Evolutionary conservation across 2,329 filamentous ascomycete genomes (phyloP).

Genomic region (Rhinocladiella mackenziei): DNA sequence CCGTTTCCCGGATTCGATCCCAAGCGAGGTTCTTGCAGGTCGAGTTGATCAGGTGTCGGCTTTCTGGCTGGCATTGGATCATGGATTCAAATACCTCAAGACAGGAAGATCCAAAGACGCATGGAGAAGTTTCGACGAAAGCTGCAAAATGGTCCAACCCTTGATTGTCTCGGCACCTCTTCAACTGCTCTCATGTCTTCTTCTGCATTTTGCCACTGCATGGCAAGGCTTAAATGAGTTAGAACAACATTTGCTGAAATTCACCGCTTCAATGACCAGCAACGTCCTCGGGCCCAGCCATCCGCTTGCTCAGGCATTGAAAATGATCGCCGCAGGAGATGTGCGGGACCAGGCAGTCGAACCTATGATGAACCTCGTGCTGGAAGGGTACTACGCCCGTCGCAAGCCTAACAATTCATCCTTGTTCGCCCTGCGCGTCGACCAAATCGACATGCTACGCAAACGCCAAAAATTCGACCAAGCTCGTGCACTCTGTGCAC

Average conservation of each 20-base stretch:
- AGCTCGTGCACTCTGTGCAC: slow-evolving; percentile 13
- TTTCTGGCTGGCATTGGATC: slow-evolving; percentile 20
- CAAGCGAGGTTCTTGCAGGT: slow-evolving; percentile 14
- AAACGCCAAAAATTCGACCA: slow-evolving; percentile 14
- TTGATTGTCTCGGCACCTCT: slow-evolving; percentile 16
- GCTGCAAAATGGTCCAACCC: slow-evolving; percentile 20
- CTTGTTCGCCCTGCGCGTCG: slow-evolving; percentile 19
- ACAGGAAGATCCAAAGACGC: slow-evolving; percentile 9
- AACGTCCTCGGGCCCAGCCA: slow-evolving; percentile 11
- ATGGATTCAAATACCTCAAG: slow-evolving; percentile 13
- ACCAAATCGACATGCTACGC: slow-evolving; percentile 21
- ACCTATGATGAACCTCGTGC: slow-evolving; percentile 20
- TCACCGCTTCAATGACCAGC: slow-evolving; percentile 16
- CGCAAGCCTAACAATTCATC: slow-evolving; percentile 19
- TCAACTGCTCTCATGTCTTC: slow-evolving; percentile 20
- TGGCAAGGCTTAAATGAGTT: slow-evolving; percentile 16
- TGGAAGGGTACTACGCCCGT: slow-evolving; percentile 11
- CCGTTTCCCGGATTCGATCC: slow-evolving; percentile 15
- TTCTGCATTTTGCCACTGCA: slow-evolving; percentile 19
- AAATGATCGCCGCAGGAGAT: slow-evolving; percentile 4
- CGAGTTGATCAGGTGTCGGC: slow-evolving; percentile 19
- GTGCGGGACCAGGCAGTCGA: slow-evolving; percentile 12
- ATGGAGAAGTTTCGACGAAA: slow-evolving; percentile 14
- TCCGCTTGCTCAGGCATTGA: slow-evolving; percentile 11
- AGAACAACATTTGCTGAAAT: slow-evolving; percentile 15